Evolutionary conservation across 2,329 filamentous ascomycete species (phyloP).

Genomic region (Arthroderma sp.): DNA sequence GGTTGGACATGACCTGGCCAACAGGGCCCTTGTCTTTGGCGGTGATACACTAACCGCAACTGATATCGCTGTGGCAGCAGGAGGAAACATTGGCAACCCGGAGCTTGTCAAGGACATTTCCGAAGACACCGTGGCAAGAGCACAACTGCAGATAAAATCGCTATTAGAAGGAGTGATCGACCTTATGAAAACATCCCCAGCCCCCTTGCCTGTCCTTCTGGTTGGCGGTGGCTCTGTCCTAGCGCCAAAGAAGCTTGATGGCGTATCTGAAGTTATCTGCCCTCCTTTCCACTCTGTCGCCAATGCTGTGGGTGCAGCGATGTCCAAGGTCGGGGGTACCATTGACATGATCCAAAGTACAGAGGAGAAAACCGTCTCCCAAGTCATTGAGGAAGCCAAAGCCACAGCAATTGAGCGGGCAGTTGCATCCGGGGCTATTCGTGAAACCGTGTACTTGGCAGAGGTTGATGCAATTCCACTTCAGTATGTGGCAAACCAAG

Average conservation of each 20-base stretch:
- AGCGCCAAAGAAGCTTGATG: slow-evolving; percentile 32
- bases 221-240: slow-evolving; percentile 45
- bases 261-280: slow-evolving; percentile 36
- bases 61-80: slow-evolving; percentile 30
- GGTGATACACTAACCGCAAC: slow-evolving; percentile 41
- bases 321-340: slow-evolving; percentile 39
- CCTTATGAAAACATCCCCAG: slow-evolving; percentile 41
- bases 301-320: slow-evolving; percentile 47
- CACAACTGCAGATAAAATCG: slow-evolving; percentile 25
- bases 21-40: slow-evolving; percentile 40
- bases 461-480: slow-evolving; percentile 44
- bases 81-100: slow-evolving; percentile 12
- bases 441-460: slow-evolving; percentile 34
- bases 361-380: slow-evolving; percentile 14
- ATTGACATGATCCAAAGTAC: slow-evolving; percentile 38
- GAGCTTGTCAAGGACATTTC: slow-evolving; percentile 12
- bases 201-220: slow-evolving; percentile 38
- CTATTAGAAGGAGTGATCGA: slow-evolving; percentile 41
- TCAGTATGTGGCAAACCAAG: slow-evolving; percentile 41
- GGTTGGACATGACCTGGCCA: slow-evolving; percentile 39
- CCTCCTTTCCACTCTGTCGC: slow-evolving; percentile 41
- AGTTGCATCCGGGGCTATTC: slow-evolving; percentile 34
- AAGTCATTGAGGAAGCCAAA: slow-evolving; percentile 12
- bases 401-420: slow-evolving; percentile 30
- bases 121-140: slow-evolving; percentile 8